Evolutionary conservation across 495 filamentous ascomycete genomes (phyloP).

Genomic region (Penicilliopsis zonata): DNA sequence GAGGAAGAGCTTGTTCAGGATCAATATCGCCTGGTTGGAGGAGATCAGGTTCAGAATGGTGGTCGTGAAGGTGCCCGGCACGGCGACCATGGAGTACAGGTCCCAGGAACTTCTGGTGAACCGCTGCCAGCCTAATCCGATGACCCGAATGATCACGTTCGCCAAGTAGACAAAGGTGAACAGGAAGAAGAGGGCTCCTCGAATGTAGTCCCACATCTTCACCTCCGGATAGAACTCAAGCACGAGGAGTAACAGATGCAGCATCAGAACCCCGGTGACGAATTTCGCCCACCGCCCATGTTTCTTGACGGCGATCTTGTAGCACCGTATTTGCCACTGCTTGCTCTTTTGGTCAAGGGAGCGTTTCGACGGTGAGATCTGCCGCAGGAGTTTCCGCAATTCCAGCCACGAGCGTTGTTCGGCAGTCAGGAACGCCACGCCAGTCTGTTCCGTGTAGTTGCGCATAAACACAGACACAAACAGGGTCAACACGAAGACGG

Average conservation of each 20-base stretch:
- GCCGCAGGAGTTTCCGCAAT: conserved; percentile 80
- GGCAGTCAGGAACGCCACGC: conserved; percentile 89
- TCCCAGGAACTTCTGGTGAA: conserved; percentile 96
- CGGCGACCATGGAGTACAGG: conserved; percentile 70
- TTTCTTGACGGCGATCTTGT: conserved; percentile 87
- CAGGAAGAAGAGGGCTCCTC: conserved; percentile 61
- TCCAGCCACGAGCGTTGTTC: conserved; percentile 98
- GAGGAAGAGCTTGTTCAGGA: conserved; percentile 85
- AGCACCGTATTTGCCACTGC: conserved; percentile 84
- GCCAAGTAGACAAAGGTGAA: conserved; percentile 79
- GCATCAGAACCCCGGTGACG: conserved; percentile 63
- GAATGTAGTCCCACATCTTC: conserved; percentile 46
- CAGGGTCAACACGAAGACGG: conserved; percentile 94
- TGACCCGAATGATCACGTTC: conserved; percentile 74
- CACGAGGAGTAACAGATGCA: conserved; percentile 75
- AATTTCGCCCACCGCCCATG: conserved; percentile 82
- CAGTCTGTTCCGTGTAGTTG: conserved; percentile 97
- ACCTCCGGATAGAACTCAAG: conserved; percentile 75
- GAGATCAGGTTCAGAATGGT: conserved; percentile 53
- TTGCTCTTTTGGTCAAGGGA: conserved; percentile 60
- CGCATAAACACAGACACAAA: conserved; percentile 99
- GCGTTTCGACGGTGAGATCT: conserved; percentile 86
- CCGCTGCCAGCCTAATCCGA: conserved; percentile 85
- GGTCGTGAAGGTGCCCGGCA: conserved; percentile 72
- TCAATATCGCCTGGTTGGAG: conserved; percentile 50